phyloP scores from a whole-genome alignment of 1,284 basidiomycete genomes.

The Testicularia cyperi region DNA sequence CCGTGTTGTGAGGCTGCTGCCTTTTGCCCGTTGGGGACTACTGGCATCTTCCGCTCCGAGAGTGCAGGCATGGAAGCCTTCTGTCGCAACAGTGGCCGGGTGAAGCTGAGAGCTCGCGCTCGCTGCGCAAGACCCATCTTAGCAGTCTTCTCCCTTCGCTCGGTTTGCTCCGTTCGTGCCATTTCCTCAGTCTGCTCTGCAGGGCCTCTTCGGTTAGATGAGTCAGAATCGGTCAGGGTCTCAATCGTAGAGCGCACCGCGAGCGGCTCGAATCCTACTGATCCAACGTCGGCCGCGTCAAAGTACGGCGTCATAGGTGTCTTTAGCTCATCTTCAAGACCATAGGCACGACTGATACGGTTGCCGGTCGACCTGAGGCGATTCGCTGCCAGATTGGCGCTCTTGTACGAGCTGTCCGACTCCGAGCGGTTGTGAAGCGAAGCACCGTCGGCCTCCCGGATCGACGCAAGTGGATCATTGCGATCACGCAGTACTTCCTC shows the following conservation, averaged over 20 bases:
- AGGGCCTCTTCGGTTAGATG: too few species aligned
- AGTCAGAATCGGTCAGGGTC: too few species aligned
- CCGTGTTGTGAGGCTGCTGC: too few species aligned
- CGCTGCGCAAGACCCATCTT: slow-evolving; percentile 33
- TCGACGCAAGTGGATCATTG: background rate
- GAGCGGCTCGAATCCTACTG: too few species aligned
- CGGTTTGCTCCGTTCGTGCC: background rate
- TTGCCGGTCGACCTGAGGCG: slow-evolving; percentile 5
- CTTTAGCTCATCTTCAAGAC: slow-evolving; percentile 33
- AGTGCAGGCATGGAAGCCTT: slow-evolving; percentile 31
- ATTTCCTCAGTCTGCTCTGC: too few species aligned
- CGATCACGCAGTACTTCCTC: background rate
- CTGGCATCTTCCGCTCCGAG: slow-evolving; percentile 13
- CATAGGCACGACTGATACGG: background rate
- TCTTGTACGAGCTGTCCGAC: slow-evolving; percentile 38
- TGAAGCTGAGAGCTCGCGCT: slow-evolving; percentile 31
- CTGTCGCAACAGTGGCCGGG: slow-evolving; percentile 19
- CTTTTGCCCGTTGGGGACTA: too few species aligned
- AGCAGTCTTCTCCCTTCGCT: slow-evolving; percentile 7
- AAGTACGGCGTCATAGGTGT: slow-evolving; percentile 48
- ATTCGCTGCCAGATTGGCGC: slow-evolving; percentile 3
- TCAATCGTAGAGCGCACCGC: too few species aligned
- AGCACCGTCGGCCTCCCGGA: slow-evolving; percentile 1
- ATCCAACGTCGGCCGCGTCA: slow-evolving; percentile 27
- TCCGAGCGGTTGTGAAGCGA: slow-evolving; percentile 23